Conservation (phyloP, 192 early-diverging fungal genomes). For the Rhizophagus sp. region DNA sequence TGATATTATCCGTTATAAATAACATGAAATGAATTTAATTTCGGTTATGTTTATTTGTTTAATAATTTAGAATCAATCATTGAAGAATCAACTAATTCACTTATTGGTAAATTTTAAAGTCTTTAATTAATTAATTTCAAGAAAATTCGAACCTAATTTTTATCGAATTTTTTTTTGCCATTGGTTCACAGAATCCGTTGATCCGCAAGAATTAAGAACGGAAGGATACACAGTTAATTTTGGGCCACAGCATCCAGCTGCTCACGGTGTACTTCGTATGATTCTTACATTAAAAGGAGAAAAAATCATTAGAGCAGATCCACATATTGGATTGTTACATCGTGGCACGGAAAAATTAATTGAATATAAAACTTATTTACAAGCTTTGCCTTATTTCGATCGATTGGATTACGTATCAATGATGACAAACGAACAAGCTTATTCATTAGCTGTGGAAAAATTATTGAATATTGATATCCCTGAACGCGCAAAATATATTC, state of each 20-base stretch:
- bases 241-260: constrained; percentile 99
- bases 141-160: no score
- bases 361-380: constrained; percentile 98
- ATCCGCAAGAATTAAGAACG: constrained; percentile 8
- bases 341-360: constrained; percentile 99
- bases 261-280: constrained; percentile 93
- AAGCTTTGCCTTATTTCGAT: constrained; percentile 98
- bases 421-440: constrained; percentile 99
- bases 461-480: constrained; percentile 97
- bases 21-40: no score
- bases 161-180: no score
- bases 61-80: background rate
- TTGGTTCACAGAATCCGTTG: constrained; percentile 17
- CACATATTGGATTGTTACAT: constrained; percentile 96
- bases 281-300: constrained; percentile 94
- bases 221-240: constrained; percentile 93
- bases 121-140: no score
- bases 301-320: constrained; percentile 89
- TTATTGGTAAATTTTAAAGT: background rate
- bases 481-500: constrained; percentile 91
- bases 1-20: no score
- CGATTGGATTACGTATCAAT: constrained; percentile 98
- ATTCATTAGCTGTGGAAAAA: constrained; percentile 97
- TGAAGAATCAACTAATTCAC: background rate
- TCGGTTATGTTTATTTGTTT: background rate